phyloP scores from a whole-genome alignment of 495 filamentous ascomycete genomes.

The Hypoxylon rickii region DNA sequence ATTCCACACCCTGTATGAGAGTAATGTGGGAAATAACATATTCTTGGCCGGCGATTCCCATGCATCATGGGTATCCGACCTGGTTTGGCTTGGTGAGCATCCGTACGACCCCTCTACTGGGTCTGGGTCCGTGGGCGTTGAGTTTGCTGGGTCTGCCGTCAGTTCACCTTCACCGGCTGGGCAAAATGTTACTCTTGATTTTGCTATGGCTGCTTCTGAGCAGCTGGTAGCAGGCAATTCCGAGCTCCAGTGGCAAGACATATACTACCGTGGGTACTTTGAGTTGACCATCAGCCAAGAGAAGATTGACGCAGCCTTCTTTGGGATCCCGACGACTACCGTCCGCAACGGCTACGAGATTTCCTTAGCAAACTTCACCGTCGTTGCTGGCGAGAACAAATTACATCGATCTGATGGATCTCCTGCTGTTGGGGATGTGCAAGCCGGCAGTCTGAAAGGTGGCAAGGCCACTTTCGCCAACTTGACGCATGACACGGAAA shows the following conservation, averaged over 20 bases:
- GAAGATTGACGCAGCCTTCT: slow-evolving; percentile 58
- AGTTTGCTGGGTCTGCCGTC: slow-evolving; percentile 66
- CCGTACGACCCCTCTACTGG: slow-evolving; percentile 59
- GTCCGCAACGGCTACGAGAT: slow-evolving; percentile 57
- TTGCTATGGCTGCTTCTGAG: slow-evolving; percentile 46
- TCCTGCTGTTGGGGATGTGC: slow-evolving; percentile 51
- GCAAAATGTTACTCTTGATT: slow-evolving; percentile 52
- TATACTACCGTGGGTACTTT: slow-evolving; percentile 67
- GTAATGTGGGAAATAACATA: slow-evolving; percentile 64
- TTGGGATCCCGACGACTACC: slow-evolving; percentile 54
- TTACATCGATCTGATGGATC: slow-evolving; percentile 52
- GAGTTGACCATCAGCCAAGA: slow-evolving; percentile 55
- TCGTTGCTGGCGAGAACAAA: slow-evolving; percentile 58
- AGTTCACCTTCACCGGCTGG: slow-evolving; percentile 57
- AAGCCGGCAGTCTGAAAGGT: slow-evolving; percentile 49
- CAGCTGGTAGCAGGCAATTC: slow-evolving; percentile 54
- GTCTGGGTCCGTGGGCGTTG: slow-evolving; percentile 61
- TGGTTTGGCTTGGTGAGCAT: slow-evolving; percentile 61
- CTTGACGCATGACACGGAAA: slow-evolving; percentile 53
- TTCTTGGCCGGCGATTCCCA: slow-evolving; percentile 66
- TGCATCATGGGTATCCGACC: slow-evolving; percentile 64
- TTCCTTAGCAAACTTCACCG: slow-evolving; percentile 62
- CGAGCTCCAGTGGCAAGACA: slow-evolving; percentile 66
- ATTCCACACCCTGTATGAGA: slow-evolving; percentile 58
- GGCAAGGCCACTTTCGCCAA: slow-evolving; percentile 52